These are phyloP conservation scores for Talaromyces trachyspermus DNA, from an alignment of 495 filamentous ascomycete genomes.

Conservation along the genomic window DNA sequence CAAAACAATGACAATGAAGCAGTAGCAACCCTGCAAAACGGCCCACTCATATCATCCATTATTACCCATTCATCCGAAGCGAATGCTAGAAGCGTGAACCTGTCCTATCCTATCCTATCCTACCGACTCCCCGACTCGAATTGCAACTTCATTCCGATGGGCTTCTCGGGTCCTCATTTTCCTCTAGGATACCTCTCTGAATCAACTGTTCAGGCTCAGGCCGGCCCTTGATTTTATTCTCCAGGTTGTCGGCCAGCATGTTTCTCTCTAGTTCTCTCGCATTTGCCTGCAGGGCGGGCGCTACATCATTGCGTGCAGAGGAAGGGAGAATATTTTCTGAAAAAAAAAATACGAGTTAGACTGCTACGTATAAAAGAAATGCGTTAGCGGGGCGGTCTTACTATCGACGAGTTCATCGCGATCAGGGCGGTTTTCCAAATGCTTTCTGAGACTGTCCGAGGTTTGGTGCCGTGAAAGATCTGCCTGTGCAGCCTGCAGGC, in stretches of 20 bases:
- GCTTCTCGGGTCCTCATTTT: constrained; percentile 44
- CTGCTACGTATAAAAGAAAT: background rate
- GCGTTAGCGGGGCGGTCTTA: constrained; percentile 22
- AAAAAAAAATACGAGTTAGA: too few relatives aligned
- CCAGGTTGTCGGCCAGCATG: constrained; percentile 76
- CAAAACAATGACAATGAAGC: too few relatives aligned
- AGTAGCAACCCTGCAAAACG: too few relatives aligned
- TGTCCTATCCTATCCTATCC: background rate
- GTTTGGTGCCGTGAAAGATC: constrained; percentile 60
- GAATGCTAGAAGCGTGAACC: too few relatives aligned
- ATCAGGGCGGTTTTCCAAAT: constrained; percentile 56
- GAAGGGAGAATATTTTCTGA: constrained; percentile 79
- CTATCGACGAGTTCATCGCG: constrained; percentile 64
- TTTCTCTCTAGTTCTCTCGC: constrained; percentile 75
- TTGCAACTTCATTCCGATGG: background rate
- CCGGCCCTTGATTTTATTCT: constrained; percentile 71
- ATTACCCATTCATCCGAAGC: too few relatives aligned
- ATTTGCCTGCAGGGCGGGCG: constrained; percentile 66
- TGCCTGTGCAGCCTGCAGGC: constrained; percentile 49
- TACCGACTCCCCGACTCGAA: too few relatives aligned
- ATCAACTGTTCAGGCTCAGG: constrained; percentile 69
- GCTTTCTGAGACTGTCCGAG: constrained; percentile 59
- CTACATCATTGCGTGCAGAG: constrained; percentile 54
- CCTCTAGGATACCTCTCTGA: constrained; percentile 66
- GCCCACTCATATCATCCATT: too few relatives aligned